These are phyloP conservation scores for Effrenium voratum DNA, from an alignment of 73 alveolate genomes.

Conservation along the genomic window DNA sequence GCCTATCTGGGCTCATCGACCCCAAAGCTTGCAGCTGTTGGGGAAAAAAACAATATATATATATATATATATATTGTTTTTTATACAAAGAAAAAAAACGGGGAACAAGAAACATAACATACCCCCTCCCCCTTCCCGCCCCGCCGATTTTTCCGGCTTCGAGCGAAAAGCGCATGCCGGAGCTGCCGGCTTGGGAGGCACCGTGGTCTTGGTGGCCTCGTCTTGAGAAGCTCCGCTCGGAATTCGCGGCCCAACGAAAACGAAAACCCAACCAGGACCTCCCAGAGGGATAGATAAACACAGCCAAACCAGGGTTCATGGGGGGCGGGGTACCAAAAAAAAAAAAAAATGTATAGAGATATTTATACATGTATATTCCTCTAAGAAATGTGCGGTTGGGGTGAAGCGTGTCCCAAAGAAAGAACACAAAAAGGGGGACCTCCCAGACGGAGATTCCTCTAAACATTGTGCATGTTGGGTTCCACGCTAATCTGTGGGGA, in stretches of 20 bases:
- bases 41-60: too few relatives aligned
- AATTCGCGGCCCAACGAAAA: neutral
- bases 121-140: neutral
- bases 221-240: neutral
- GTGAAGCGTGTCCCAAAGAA: too few relatives aligned
- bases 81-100: neutral
- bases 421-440: too few relatives aligned
- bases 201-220: conserved; percentile 36
- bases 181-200: conserved; percentile 57
- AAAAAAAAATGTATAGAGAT: too few relatives aligned
- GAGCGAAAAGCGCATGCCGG: neutral
- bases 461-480: too few relatives aligned
- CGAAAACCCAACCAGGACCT: neutral
- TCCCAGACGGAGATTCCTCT: too few relatives aligned
- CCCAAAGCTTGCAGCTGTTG: neutral
- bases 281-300: neutral
- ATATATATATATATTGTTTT: too few relatives aligned
- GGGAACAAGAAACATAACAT: neutral
- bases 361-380: too few relatives aligned
- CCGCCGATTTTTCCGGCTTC: too few relatives aligned
- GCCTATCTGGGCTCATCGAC: neutral
- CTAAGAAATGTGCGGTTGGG: too few relatives aligned
- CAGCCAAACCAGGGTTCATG: neutral
- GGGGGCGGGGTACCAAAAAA: too few relatives aligned
- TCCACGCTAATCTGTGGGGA: too few relatives aligned